These are phyloP conservation scores for Ceratocystis lukuohia DNA, from an alignment of 2,329 filamentous ascomycete species.

Conservation along the genomic window DNA sequence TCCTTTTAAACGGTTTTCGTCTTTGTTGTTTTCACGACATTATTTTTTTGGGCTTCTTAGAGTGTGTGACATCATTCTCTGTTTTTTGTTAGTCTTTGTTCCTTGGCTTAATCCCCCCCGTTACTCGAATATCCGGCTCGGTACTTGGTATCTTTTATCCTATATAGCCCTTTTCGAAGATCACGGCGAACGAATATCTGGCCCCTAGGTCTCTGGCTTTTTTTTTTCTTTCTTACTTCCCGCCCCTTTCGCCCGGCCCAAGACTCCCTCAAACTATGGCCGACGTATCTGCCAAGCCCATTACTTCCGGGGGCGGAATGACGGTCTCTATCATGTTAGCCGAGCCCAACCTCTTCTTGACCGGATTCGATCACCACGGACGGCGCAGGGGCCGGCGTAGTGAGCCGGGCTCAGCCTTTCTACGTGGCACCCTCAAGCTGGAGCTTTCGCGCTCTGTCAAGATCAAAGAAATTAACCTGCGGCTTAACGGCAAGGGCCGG, in stretches of 20 bases:
- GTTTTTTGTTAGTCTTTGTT: neutral
- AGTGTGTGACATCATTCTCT: neutral
- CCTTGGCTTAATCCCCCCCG: neutral
- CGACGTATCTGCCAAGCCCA: constrained; percentile 44
- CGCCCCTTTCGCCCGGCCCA: neutral
- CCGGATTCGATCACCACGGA: constrained; percentile 63
- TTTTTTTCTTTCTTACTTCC: neutral
- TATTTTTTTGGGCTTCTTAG: neutral
- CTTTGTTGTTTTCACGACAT: neutral
- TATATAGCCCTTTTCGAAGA: neutral
- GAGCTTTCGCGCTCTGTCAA: constrained; percentile 81
- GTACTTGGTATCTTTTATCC: neutral
- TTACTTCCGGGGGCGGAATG: constrained; percentile 66
- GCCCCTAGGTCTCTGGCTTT: neutral
- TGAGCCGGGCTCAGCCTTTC: constrained; percentile 63
- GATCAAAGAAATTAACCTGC: constrained; percentile 79
- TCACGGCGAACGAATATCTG: neutral
- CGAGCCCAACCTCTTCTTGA: constrained; percentile 67
- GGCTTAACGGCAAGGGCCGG: constrained; percentile 68
- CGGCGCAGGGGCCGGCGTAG: constrained; percentile 31
- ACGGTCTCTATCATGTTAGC: constrained; percentile 60
- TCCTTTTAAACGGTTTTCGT: too few species aligned
- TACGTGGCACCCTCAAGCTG: constrained; percentile 71
- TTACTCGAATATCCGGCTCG: neutral
- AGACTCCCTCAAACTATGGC: constrained; percentile 23